Percentiles rank a stretch among this genome's conserved stretches.
Conservation (phyloP, 805 yeast genomes). For the Candida adriatica region DNA sequence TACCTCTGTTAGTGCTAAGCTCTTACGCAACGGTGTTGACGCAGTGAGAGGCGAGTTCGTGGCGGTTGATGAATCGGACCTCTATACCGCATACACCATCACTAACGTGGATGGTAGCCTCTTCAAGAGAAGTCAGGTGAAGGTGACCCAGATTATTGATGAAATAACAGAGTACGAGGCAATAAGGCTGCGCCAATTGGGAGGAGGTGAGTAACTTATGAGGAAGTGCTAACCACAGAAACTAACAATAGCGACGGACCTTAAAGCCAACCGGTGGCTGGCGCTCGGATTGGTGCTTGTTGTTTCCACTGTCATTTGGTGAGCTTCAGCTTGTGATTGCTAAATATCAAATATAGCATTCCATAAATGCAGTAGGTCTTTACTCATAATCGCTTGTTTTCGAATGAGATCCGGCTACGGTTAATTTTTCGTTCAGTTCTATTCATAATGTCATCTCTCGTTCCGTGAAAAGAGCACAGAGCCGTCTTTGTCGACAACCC, state of each 20-base stretch:
- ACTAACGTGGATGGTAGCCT: conserved; percentile 36
- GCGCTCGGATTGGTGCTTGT: no score
- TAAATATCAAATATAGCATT: no score
- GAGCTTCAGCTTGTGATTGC: no score
- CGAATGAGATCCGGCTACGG: no score
- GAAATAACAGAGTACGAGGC: conserved; percentile 23
- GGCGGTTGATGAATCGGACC: conserved; percentile 34
- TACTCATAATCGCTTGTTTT: not conserved
- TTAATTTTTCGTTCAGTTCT: not conserved
- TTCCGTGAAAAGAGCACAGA: conserved; percentile 33
- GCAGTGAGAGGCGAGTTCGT: conserved; percentile 44
- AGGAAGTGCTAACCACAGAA: no score
- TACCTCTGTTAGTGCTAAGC: conserved; percentile 34
- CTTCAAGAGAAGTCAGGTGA: conserved; percentile 17
- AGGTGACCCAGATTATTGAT: conserved; percentile 18
- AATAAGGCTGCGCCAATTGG: conserved; percentile 15
- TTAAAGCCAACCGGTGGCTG: no score
- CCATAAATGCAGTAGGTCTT: not conserved
- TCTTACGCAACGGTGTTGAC: conserved; percentile 45
- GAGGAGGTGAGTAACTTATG: no score
- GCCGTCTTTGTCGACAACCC: conserved; percentile 32
- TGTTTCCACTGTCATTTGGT: no score
- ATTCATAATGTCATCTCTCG: conserved; percentile 2
- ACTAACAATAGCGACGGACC: no score
- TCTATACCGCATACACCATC: conserved; percentile 36